Conservation (phyloP, 805 yeast genomes). For the Kodamaea restingae region DNA sequence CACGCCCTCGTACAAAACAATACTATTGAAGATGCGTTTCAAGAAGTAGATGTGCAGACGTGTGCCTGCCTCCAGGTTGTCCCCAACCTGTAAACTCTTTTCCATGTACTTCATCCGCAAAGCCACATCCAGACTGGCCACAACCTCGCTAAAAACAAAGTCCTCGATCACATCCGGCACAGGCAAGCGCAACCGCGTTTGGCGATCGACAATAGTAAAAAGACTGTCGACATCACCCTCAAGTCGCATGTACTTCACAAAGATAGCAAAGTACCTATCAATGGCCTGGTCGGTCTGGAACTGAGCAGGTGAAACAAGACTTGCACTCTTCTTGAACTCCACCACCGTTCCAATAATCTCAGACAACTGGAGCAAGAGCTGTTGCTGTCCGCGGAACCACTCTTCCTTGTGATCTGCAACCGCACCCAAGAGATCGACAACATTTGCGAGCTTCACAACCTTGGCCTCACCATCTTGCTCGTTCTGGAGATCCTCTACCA, state of each 20-base stretch:
- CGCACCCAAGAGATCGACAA: slow-evolving; percentile 60
- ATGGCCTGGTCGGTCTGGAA: slow-evolving; percentile 71
- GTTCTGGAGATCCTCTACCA: slow-evolving; percentile 45
- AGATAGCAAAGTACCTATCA: slow-evolving; percentile 49
- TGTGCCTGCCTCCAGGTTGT: slow-evolving; percentile 34
- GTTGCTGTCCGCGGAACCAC: slow-evolving; percentile 57
- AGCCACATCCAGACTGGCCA: slow-evolving; percentile 44
- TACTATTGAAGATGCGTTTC: slow-evolving; percentile 60
- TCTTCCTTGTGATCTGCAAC: slow-evolving; percentile 46
- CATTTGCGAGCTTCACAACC: slow-evolving; percentile 66
- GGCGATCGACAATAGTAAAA: slow-evolving; percentile 28
- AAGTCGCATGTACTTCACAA: slow-evolving; percentile 27
- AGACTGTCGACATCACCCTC: slow-evolving; percentile 25
- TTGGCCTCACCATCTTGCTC: slow-evolving; percentile 52
- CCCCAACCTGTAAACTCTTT: slow-evolving; percentile 43
- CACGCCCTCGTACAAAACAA: slow-evolving; percentile 59
- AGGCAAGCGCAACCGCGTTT: slow-evolving; percentile 44
- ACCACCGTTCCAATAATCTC: slow-evolving; percentile 43
- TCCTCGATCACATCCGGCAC: slow-evolving; percentile 49
- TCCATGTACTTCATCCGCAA: slow-evolving; percentile 49
- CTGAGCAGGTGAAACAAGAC: slow-evolving; percentile 56
- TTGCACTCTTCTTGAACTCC: slow-evolving; percentile 35
- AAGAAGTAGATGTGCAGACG: slow-evolving; percentile 55
- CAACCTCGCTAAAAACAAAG: slow-evolving; percentile 54
- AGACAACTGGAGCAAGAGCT: slow-evolving; percentile 40